A percentile compares a stretch with the other conserved stretches of the same genome.
Conservation (phyloP, 2,329 filamentous ascomycete genomes). For the Fusarium poae region DNA sequence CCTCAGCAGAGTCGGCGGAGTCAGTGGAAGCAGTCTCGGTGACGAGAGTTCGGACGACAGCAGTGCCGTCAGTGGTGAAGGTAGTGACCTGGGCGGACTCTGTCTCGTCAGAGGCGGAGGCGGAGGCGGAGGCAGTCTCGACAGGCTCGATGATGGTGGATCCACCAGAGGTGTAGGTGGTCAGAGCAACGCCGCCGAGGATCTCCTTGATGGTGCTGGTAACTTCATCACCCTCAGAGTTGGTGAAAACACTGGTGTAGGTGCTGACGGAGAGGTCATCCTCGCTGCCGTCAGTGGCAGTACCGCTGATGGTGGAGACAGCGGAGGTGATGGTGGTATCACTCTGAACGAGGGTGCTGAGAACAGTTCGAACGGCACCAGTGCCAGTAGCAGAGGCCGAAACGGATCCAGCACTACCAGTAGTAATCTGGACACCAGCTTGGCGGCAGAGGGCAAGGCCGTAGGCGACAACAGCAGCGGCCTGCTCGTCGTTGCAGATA, state of each 20-base stretch:
- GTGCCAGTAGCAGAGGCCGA: conserved; percentile 39
- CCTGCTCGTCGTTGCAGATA: conserved; percentile 56
- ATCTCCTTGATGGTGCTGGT: conserved; percentile 39
- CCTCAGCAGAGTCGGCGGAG: conserved; percentile 22
- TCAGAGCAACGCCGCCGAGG: conserved; percentile 32
- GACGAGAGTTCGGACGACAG: conserved; percentile 37
- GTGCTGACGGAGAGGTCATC: conserved; percentile 46
- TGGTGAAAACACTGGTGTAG: conserved; percentile 48
- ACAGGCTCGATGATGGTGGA: conserved; percentile 42
- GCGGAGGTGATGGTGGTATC: conserved; percentile 53
- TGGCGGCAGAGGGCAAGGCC: conserved; percentile 57
- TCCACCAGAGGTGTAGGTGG: conserved; percentile 41
- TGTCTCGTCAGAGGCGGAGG: conserved; percentile 4
- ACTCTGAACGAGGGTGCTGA: conserved; percentile 55
- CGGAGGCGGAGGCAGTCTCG: conserved; percentile 20
- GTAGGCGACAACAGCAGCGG: conserved; percentile 55
- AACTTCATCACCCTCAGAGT: conserved; percentile 40
- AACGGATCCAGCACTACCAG: conserved; percentile 43
- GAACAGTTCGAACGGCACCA: conserved; percentile 54
- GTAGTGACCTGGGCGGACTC: conserved; percentile 35
- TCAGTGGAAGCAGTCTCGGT: conserved; percentile 38
- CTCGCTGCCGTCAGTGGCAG: conserved; percentile 35
- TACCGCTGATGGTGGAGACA: conserved; percentile 54
- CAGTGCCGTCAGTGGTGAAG: conserved; percentile 38
- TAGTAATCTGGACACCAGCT: conserved; percentile 55